Evolutionary conservation across 108 stramenopile genomes (phyloP), one percentile per base, ranked within the genome.

Genomic region (Mayamaea pseudoterrestris): DNA sequence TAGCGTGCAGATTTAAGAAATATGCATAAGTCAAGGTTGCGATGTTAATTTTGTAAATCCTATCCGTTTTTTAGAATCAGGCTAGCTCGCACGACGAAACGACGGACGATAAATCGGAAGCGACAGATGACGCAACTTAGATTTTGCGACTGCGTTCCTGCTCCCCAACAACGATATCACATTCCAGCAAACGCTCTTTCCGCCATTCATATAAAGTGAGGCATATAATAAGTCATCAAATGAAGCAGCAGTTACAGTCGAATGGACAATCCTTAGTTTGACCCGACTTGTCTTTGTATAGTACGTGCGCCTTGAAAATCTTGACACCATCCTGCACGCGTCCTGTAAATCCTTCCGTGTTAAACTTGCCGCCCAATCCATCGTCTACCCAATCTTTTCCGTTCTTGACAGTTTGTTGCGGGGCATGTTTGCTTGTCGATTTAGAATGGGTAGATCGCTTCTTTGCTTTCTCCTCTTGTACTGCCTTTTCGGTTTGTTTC

Each of bases 181-280:
- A n/a, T n/a, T n/a, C n/a, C n/a, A n/a, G n/a, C n/a, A n/a, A n/a
- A n/a, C n/a, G n/a, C n/a, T n/a, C n/a, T n/a, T n/a, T n/a, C n/a
- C n/a, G n/a, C n/a, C n/a, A n/a, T n/a, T n/a, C n/a, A n/a, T n/a
- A n/a, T n/a, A n/a, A n/a, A n/a, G n/a, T n/a, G n/a, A n/a, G n/a
- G n/a, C n/a, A n/a, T n/a, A n/a, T n/a, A n/a, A n/a, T n/a, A n/a
- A n/a, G n/a, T n/a, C n/a, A n/a, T 83, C 58, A 92, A 35, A 92
- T 88, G 50, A 66, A 87, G 44, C 90, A 92, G 46, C 90, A 92
- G 49, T 85, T 65, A 47, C 90, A 92, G 59, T 92, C 90, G 57
- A 92, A 92, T 22, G 90, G 90, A 53, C 90, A 92, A 53, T 87
- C 68, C 22, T 56, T 50, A 23, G 66, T 67, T 23, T 28, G 47